These are phyloP conservation scores for Wickerhamiella pararugosa DNA, from an alignment of 1,139 yeast species.

Conservation along the genomic window DNA sequence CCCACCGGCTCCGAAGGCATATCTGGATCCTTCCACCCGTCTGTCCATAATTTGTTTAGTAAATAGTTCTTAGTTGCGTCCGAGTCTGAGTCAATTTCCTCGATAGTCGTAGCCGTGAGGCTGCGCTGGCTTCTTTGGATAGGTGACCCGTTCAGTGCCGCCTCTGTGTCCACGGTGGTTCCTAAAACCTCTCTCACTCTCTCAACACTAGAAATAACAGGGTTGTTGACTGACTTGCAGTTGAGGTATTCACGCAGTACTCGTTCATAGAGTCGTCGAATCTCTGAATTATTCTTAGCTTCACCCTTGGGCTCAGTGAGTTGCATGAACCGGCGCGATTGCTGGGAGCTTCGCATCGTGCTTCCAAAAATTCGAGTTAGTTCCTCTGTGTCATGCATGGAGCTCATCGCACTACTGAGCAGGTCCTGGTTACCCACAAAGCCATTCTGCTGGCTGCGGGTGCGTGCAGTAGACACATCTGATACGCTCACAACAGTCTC, in stretches of 20 bases:
- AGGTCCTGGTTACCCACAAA: conserved; percentile 15
- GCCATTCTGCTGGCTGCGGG: not conserved
- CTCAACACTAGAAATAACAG: conserved; percentile 12
- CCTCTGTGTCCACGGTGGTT: not conserved
- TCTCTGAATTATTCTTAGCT: not conserved
- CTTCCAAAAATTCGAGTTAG: conserved; percentile 13
- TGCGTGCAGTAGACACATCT: conserved; percentile 10
- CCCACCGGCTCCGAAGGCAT: not conserved
- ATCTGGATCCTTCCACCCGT: conserved; percentile 14
- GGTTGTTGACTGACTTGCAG: conserved; percentile 13
- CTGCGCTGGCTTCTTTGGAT: conserved; percentile 11
- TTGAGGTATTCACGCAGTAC: conserved; percentile 16
- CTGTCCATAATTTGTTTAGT: conserved; percentile 14
- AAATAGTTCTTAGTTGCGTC: conserved; percentile 8
- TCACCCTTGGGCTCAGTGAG: not conserved
- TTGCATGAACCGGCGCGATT: not conserved
- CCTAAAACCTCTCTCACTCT: conserved; percentile 6
- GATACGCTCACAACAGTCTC: conserved; percentile 16
- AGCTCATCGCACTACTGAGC: conserved; percentile 13
- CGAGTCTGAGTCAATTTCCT: conserved; percentile 10
- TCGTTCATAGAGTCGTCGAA: conserved; percentile 13
- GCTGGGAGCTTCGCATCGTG: conserved; percentile 2
- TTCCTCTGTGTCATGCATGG: conserved; percentile 13
- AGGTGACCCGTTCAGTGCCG: conserved; percentile 4
- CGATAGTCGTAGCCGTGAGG: conserved; percentile 15